Evolutionary conservation across 2,329 filamentous ascomycete species (phyloP).

Genomic region (Talaromyces sp.): DNA sequence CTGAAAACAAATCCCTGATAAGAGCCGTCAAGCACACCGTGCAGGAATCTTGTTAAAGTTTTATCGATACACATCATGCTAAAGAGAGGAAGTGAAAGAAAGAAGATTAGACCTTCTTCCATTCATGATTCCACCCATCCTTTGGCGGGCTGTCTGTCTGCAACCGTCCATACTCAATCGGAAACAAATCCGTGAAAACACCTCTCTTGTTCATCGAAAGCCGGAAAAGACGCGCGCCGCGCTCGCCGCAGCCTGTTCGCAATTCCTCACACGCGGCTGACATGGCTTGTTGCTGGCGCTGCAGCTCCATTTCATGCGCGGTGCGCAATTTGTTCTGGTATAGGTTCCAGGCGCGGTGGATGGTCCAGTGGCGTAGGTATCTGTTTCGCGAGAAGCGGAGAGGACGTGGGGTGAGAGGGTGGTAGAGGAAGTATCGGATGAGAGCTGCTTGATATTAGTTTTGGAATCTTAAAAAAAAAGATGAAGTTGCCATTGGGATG

Average conservation of each 20-base stretch:
- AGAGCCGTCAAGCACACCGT: neutral
- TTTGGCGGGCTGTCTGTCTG: slow-evolving; percentile 75
- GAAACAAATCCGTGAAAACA: slow-evolving; percentile 68
- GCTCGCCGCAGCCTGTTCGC: slow-evolving; percentile 45
- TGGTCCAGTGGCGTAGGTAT: slow-evolving; percentile 93
- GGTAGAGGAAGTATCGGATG: slow-evolving; percentile 66
- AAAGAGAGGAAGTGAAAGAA: neutral
- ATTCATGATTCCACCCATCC: slow-evolving; percentile 87
- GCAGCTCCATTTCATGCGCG: slow-evolving; percentile 62
- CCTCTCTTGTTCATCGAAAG: slow-evolving; percentile 89
- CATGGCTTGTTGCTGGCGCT: slow-evolving; percentile 79
- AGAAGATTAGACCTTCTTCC: slow-evolving; percentile 58
- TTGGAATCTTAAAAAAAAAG: neutral
- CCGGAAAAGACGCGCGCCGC: slow-evolving; percentile 63
- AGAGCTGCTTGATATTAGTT: slow-evolving; percentile 39
- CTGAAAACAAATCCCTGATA: neutral
- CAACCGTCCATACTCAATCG: slow-evolving; percentile 74
- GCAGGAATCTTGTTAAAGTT: neutral
- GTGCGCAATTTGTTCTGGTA: slow-evolving; percentile 65
- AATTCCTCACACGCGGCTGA: slow-evolving; percentile 79
- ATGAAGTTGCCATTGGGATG: neutral
- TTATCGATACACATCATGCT: neutral
- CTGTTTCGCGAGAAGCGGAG: slow-evolving; percentile 85
- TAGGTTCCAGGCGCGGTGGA: slow-evolving; percentile 91
- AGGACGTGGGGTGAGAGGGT: slow-evolving; percentile 65